Evolutionary conservation across 768 basidiomycete genomes (phyloP), one percentile per base, ranked within the genome.

Genomic region (Mycena rosella): DNA sequence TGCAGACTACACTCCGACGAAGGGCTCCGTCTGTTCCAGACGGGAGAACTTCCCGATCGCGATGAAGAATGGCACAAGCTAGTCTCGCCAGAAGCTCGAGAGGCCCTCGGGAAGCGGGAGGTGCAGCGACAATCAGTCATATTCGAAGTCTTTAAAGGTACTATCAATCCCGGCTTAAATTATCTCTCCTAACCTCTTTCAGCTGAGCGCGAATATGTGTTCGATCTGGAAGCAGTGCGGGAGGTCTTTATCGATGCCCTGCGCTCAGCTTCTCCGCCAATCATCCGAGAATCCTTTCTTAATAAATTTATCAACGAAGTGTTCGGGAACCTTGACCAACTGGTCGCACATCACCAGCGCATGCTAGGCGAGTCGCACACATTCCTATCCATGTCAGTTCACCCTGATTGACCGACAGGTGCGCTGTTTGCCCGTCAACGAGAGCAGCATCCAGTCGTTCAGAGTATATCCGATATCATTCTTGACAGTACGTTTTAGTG

Each of bases 41-140:
- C 81, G 0, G 91, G 90, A 38, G 79, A 88, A 63, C 80, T 95
- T 5, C 75, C 83, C 3, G 91, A 89, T 51, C 83, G 81, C n/a
- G 89, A 95, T 66, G 88, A 91, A 77, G 93, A 93, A 54, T 98
- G 96, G 97, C 84, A 92, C 73, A 82, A 86, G 32, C 87, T 96
- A 10, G 92, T 96, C 2, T 90, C 95, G 1, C 73, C 80, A n/a
- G 88, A 88, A 72, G 88, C 95, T 0, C 82, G 86, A 18, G 89
- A 91, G 30, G 87, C 89, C 0, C 79, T 99, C 3, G 89, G 91
- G 27, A 88, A 90, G 74, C 78, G 87, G 55, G 96, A 98, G 76
- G 90, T 96, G 24, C 88, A 92, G 64, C 86, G 96, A 49, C 96
- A 98, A 77, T 93, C 89, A 27, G 88, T 90, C 42, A 85, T 99